phyloP scores from a whole-genome alignment of 1,284 basidiomycete genomes.

The Microbotryum scabiosae region DNA sequence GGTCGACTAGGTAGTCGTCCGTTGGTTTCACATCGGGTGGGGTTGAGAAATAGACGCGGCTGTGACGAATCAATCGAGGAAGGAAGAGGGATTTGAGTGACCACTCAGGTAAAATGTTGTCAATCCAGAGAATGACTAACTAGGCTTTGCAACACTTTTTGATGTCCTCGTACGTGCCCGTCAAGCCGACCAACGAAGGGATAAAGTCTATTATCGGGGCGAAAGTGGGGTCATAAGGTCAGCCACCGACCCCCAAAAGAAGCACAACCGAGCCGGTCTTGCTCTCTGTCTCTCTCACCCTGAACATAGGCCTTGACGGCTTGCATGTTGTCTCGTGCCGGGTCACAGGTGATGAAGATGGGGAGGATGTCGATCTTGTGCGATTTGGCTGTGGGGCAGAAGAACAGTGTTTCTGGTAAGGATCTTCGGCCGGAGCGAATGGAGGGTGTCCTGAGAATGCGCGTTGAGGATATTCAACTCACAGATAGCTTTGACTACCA shows the following conservation, averaged over 20 bases:
- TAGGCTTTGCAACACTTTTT: constrained; percentile 89
- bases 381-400: constrained; percentile 46
- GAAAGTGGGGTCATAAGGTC: neutral
- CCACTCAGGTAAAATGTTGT: neutral
- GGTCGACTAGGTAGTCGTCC: constrained; percentile 91
- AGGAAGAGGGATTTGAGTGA: neutral
- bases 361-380: constrained; percentile 61
- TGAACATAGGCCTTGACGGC: constrained; percentile 49
- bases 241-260: neutral
- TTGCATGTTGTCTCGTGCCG: constrained; percentile 71
- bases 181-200: constrained; percentile 77
- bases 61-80: neutral
- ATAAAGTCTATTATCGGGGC: constrained; percentile 64
- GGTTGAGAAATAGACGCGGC: constrained; percentile 94
- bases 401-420: neutral
- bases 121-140: constrained; percentile 7
- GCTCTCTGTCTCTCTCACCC: constrained; percentile 35
- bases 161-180: constrained; percentile 74
- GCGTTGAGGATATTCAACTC: constrained; percentile 35
- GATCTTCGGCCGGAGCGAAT: constrained; percentile 13
- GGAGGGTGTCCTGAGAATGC: constrained; percentile 36
- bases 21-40: constrained; percentile 68
- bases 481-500: constrained; percentile 69
- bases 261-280: neutral
- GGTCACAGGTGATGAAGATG: constrained; percentile 92